phyloP scores from a whole-genome alignment of 257 asterid species.

The Craterostigma plantagineum region DNA sequence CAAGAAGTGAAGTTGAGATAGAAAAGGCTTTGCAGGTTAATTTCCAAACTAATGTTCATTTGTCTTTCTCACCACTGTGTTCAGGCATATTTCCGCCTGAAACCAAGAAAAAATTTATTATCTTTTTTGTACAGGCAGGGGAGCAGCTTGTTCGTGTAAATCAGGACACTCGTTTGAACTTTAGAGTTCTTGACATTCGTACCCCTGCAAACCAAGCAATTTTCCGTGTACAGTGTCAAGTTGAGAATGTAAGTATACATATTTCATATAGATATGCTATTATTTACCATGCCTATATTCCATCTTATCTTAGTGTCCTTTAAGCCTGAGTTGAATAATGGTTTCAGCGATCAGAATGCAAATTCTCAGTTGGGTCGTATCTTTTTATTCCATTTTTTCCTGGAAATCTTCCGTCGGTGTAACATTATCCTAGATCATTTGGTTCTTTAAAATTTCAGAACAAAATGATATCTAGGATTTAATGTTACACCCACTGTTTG shows the following conservation, averaged over 20 bases:
- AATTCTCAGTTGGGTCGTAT: too few species aligned
- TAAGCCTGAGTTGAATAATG: too few species aligned
- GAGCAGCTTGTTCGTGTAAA: slow-evolving; percentile 75
- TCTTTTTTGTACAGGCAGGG: slow-evolving; percentile 45
- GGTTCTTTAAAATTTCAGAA: too few species aligned
- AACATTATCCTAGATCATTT: too few species aligned
- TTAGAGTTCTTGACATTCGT: slow-evolving; percentile 66
- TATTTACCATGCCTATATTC: neutral
- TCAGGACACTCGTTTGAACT: slow-evolving; percentile 84
- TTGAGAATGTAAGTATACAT: slow-evolving; percentile 39
- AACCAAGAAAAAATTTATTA: neutral
- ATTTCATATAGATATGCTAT: neutral
- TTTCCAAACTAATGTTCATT: neutral
- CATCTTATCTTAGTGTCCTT: neutral
- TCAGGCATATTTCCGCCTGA: neutral
- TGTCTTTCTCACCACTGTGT: neutral
- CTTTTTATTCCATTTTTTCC: too few species aligned
- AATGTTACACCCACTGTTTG: too few species aligned
- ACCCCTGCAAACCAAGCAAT: slow-evolving; percentile 88
- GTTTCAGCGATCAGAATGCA: too few species aligned
- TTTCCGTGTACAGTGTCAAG: slow-evolving; percentile 54
- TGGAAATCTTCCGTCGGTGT: too few species aligned
- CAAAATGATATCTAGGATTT: too few species aligned
- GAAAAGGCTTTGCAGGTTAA: slow-evolving; percentile 50
- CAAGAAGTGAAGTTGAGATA: slow-evolving; percentile 62